phyloP scores from a whole-genome alignment of 768 basidiomycete genomes.

The Candolleomyces aberdarensis region DNA sequence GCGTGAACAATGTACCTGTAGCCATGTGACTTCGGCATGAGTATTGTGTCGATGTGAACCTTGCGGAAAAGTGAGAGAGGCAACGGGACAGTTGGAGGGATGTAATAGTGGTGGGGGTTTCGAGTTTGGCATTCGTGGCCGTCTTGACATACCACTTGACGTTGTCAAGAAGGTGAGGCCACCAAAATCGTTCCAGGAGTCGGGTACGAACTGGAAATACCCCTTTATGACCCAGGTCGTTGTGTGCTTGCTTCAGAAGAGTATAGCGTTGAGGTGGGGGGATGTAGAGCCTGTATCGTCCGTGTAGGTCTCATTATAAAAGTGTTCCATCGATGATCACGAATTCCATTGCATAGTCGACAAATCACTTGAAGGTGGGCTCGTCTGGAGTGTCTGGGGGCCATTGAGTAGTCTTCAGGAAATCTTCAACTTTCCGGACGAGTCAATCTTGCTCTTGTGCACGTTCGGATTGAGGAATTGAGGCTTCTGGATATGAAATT shows the following conservation, averaged over 20 bases:
- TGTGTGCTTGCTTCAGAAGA: slow-evolving; percentile 55
- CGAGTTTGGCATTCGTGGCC: slow-evolving; percentile 29
- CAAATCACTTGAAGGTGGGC: background rate
- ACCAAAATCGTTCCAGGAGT: slow-evolving; percentile 22
- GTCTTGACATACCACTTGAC: slow-evolving; percentile 28
- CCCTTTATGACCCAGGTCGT: slow-evolving; percentile 27
- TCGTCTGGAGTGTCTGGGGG: background rate
- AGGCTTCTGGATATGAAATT: too few species aligned
- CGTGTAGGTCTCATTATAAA: slow-evolving; percentile 14
- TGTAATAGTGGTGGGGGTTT: slow-evolving; percentile 15
- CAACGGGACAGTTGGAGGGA: slow-evolving; percentile 23
- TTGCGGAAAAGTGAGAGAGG: slow-evolving; percentile 23
- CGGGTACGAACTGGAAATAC: slow-evolving; percentile 17
- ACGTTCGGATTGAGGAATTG: too few species aligned
- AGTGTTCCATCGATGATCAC: slow-evolving; percentile 12
- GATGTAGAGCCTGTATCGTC: slow-evolving; percentile 16
- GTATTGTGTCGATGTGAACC: slow-evolving; percentile 27
- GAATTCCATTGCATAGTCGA: slow-evolving; percentile 9
- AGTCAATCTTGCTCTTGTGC: slow-evolving; percentile 47
- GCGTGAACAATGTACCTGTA: slow-evolving; percentile 24
- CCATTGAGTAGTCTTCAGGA: too few species aligned
- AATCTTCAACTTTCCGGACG: slow-evolving; percentile 26
- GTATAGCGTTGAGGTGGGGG: slow-evolving; percentile 5
- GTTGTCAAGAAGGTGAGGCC: slow-evolving; percentile 26
- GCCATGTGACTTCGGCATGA: slow-evolving; percentile 17